These are phyloP conservation scores for Gentiana macrophylla DNA, from an alignment of 257 asterid species.

Conservation along the genomic window DNA sequence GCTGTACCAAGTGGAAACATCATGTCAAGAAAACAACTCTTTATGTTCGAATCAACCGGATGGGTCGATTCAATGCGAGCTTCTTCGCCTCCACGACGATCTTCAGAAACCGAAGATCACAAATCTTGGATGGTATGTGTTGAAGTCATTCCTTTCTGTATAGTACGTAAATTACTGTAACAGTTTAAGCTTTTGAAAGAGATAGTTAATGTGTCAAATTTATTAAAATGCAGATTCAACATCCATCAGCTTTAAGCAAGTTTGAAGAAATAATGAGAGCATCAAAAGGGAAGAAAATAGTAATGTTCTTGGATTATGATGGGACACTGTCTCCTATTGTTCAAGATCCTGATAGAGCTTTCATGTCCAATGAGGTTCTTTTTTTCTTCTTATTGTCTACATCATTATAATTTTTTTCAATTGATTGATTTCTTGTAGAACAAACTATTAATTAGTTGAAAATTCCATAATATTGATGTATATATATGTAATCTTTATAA, in stretches of 20 bases:
- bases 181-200: too few species aligned
- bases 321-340: slow-evolving; percentile 83
- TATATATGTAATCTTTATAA: too few species aligned
- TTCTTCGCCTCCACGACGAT: slow-evolving; percentile 53
- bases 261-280: slow-evolving; percentile 39
- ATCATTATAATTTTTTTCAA: neutral
- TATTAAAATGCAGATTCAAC: slow-evolving; percentile 29
- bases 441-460: too few species aligned
- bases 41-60: slow-evolving; percentile 25
- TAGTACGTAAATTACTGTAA: too few species aligned
- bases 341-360: slow-evolving; percentile 64
- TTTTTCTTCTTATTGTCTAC: neutral
- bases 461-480: too few species aligned
- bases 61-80: slow-evolving; percentile 66
- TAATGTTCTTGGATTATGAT: slow-evolving; percentile 67
- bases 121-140: slow-evolving; percentile 50
- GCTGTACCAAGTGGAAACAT: slow-evolving; percentile 20
- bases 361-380: slow-evolving; percentile 53
- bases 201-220: too few species aligned
- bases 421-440: too few species aligned
- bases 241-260: slow-evolving; percentile 59
- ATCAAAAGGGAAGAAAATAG: slow-evolving; percentile 54
- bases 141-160: too few species aligned
- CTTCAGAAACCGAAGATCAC: slow-evolving; percentile 36
- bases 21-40: slow-evolving; percentile 19